Percentiles rank a stretch among this genome's conserved stretches.
Conservation (phyloP, 2,329 filamentous ascomycete species). For the Chaetomium olivaceum region DNA sequence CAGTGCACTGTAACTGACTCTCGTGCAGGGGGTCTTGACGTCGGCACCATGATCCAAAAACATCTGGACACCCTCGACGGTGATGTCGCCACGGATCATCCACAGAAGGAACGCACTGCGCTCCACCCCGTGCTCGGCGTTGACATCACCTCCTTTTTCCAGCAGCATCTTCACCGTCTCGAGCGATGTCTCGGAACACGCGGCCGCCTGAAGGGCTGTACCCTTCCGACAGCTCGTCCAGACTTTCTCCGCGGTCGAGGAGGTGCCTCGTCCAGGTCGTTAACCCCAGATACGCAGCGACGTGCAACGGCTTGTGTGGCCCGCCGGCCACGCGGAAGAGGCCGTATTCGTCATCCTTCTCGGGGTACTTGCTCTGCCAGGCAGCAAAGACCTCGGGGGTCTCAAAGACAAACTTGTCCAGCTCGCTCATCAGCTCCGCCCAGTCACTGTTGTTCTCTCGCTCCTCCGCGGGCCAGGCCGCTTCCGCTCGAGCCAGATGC, state of each 20-base stretch:
- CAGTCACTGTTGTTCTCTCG: constrained; percentile 19
- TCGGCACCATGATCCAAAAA: constrained; percentile 24
- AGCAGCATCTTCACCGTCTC: constrained; percentile 23
- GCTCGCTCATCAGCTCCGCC: constrained; percentile 24
- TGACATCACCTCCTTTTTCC: constrained; percentile 24
- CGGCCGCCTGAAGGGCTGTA: constrained; percentile 25
- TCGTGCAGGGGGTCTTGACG: not conserved
- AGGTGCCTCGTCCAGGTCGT: constrained; percentile 23
- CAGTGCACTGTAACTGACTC: constrained; percentile 8
- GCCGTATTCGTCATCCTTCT: not conserved
- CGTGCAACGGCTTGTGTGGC: constrained; percentile 23
- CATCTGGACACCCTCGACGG: constrained; percentile 10
- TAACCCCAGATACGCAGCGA: constrained; percentile 25
- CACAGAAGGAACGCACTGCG: constrained; percentile 17
- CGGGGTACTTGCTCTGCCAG: constrained; percentile 24
- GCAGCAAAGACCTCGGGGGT: constrained; percentile 21
- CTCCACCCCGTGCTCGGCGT: constrained; percentile 16
- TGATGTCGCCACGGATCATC: constrained; percentile 3
- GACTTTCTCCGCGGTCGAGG: constrained; percentile 20
- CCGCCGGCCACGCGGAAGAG: constrained; percentile 3
- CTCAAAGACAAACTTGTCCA: constrained; percentile 27
- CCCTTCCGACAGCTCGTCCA: constrained; percentile 16
- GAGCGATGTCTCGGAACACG: not conserved
- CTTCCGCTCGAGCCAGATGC: constrained; percentile 26
- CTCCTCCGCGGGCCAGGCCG: constrained; percentile 25